phyloP scores from a whole-genome alignment of 1,139 yeast species.

The Candida glucosophila region DNA sequence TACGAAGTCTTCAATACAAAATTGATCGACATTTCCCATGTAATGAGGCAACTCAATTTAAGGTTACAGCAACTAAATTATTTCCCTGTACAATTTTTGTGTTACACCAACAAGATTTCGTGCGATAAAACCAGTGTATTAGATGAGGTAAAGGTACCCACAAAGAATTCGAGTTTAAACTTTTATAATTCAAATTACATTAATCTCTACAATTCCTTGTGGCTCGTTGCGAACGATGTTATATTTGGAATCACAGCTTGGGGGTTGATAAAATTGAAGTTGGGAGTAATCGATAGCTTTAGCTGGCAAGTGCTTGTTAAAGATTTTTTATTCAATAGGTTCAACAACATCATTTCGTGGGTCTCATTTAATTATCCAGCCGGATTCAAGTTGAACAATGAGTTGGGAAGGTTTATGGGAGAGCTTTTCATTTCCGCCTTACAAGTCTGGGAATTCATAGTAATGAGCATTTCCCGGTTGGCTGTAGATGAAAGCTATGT shows the following conservation, averaged over 20 bases:
- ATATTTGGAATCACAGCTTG: constrained; percentile 63
- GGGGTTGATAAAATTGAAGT: constrained; percentile 39
- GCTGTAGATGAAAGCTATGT: background rate
- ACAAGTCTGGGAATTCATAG: constrained; percentile 47
- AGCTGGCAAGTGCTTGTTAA: constrained; percentile 28
- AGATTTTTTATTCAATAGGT: constrained; percentile 19
- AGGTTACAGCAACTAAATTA: constrained; percentile 70
- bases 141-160: constrained; percentile 24
- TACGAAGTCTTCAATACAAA: constrained; percentile 11
- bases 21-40: constrained; percentile 43
- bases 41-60: constrained; percentile 71
- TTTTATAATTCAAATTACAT: constrained; percentile 67
- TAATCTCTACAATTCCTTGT: constrained; percentile 75
- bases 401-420: constrained; percentile 77
- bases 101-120: constrained; percentile 25
- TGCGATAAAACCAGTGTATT: constrained; percentile 16
- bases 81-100: constrained; percentile 73
- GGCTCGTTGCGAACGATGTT: constrained; percentile 81
- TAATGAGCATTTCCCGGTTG: constrained; percentile 4
- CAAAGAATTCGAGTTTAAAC: constrained; percentile 30
- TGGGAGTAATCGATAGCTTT: constrained; percentile 27
- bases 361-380: constrained; percentile 80
- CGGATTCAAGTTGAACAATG: constrained; percentile 86
- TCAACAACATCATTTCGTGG: constrained; percentile 55
- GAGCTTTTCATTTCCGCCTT: constrained; percentile 83